Conservation (phyloP, 306 rosid genomes). For the Gastrolobium villosum region DNA sequence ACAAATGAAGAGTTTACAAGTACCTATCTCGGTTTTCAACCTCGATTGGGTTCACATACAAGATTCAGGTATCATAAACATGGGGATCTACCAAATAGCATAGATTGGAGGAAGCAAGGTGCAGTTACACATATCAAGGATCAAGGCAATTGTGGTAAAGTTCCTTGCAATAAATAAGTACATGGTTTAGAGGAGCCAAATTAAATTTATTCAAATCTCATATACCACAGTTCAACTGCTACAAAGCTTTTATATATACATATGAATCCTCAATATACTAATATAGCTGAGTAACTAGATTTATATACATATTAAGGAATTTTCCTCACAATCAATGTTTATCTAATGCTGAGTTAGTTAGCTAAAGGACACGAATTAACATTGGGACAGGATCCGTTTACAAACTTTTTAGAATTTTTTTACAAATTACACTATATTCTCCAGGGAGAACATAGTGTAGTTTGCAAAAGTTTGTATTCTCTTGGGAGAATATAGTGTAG, state of each 20-base stretch:
- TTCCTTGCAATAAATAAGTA: slow-evolving; percentile 31
- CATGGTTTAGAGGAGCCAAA: neutral
- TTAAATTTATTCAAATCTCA: slow-evolving; percentile 4
- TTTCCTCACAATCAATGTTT: slow-evolving; percentile 8
- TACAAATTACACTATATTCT: too few relatives aligned
- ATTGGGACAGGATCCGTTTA: too few relatives aligned
- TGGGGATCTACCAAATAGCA: slow-evolving; percentile 46
- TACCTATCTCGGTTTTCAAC: slow-evolving; percentile 54
- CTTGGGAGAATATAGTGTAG: too few relatives aligned
- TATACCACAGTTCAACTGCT: neutral
- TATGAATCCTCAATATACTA: too few relatives aligned
- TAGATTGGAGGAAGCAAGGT: slow-evolving; percentile 81
- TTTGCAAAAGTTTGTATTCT: too few relatives aligned
- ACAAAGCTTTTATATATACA: neutral
- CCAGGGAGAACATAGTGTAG: too few relatives aligned
- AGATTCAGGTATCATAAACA: slow-evolving; percentile 48
- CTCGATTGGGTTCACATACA: neutral
- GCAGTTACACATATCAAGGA: slow-evolving; percentile 71
- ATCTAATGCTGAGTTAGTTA: slow-evolving; percentile 8
- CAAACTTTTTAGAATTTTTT: too few relatives aligned
- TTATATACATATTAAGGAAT: neutral
- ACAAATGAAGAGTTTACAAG: slow-evolving; percentile 65
- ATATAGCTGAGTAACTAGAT: neutral
- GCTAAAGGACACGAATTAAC: slow-evolving; percentile 8
- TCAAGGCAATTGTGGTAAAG: slow-evolving; percentile 82